Percentiles rank a stretch among this genome's conserved stretches.
These are phyloP conservation scores for Chimonanthus salicifolius DNA, from an alignment of 164 flowering plant genomes.

Conservation along the genomic window DNA sequence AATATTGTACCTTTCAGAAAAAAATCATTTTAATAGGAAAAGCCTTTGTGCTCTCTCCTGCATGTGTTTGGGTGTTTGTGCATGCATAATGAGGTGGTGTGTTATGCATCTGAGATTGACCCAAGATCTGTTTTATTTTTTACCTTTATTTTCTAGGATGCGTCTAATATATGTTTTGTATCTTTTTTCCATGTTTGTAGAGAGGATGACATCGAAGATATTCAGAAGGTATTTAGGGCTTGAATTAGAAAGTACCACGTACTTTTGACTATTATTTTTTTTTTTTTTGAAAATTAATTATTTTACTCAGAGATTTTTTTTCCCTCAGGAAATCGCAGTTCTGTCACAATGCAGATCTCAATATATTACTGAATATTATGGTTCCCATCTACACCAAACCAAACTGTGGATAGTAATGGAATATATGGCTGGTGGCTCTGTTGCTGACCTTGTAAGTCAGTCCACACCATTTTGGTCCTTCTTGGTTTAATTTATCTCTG, in stretches of 20 bases:
- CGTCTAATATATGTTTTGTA: constrained; percentile 1
- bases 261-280: background rate
- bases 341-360: constrained; percentile 86
- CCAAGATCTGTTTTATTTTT: too few relatives aligned
- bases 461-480: constrained; percentile 3
- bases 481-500: too few relatives aligned
- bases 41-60: too few relatives aligned
- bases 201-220: constrained; percentile 98
- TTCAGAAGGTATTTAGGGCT: constrained; percentile 69
- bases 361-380: constrained; percentile 92
- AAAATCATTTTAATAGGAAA: too few relatives aligned
- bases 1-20: too few relatives aligned
- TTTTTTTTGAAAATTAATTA: background rate
- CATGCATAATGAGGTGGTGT: too few relatives aligned
- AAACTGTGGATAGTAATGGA: constrained; percentile 99
- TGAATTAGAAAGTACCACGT: background rate
- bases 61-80: too few relatives aligned
- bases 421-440: constrained; percentile 99
- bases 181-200: constrained; percentile 35
- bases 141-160: background rate
- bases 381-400: constrained; percentile 88
- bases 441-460: constrained; percentile 89
- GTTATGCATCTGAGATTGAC: too few relatives aligned
- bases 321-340: constrained; percentile 92
- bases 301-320: constrained; percentile 6